These are phyloP conservation scores for Avena insularis DNA, from an alignment of 176 grass and related monocot genomes.

Conservation along the genomic window DNA sequence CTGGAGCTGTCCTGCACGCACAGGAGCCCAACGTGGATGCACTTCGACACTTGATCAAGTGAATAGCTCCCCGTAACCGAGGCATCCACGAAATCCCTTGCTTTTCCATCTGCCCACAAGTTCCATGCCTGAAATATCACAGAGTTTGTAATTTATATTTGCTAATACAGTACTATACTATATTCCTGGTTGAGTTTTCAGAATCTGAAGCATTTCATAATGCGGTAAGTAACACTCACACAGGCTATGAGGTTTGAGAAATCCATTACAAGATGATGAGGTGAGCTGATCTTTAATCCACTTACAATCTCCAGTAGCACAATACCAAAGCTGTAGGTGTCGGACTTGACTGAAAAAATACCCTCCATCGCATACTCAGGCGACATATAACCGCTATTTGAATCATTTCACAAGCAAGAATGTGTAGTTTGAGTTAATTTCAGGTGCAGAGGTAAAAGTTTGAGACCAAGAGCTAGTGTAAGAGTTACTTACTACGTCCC, in stretches of 20 bases:
- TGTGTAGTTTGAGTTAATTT: not conserved
- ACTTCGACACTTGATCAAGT: constrained; percentile 43
- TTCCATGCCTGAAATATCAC: constrained; percentile 29
- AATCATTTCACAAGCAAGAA: not conserved
- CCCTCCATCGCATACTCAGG: constrained; percentile 73
- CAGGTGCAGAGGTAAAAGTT: not conserved
- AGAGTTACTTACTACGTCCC: constrained; percentile 56
- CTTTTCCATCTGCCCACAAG: constrained; percentile 12
- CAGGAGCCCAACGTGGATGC: constrained; percentile 50
- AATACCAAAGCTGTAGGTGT: constrained; percentile 59
- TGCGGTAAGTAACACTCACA: not conserved
- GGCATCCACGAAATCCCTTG: not conserved
- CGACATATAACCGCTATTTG: constrained; percentile 51
- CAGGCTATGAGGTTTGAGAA: not conserved
- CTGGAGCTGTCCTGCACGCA: constrained; percentile 54
- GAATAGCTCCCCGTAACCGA: not conserved
- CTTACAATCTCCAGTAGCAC: constrained; percentile 60
- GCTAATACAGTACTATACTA: not conserved
- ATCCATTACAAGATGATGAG: not conserved
- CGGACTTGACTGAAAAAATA: constrained; percentile 58
- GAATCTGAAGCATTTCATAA: not conserved
- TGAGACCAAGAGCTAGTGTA: not conserved
- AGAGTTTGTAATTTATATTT: not conserved
- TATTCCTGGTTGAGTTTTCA: not conserved
- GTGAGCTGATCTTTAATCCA: constrained; percentile 48